A percentile compares a stretch with the other conserved stretches of the same genome.
phyloP scores from a whole-genome alignment of 169 alveolate genomes.

The Eimeria falciformis region DNA sequence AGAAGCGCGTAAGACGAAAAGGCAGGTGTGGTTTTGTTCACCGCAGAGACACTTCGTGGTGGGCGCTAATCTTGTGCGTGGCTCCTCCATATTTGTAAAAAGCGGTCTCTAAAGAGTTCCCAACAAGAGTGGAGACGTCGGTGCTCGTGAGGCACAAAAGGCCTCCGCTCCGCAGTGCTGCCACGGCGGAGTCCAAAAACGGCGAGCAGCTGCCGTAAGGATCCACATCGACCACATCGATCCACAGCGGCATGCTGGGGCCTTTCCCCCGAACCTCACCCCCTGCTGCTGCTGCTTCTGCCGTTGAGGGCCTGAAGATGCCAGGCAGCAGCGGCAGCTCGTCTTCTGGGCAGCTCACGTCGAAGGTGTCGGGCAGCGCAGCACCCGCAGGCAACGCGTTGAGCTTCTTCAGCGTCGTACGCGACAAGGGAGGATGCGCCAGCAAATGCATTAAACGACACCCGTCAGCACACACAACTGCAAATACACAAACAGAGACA shows the following conservation, averaged over 20 bases:
- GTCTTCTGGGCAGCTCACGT: constrained; percentile 18
- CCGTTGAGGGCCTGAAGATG: constrained; percentile 13
- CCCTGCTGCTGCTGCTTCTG: constrained; percentile 15
- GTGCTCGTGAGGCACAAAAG: constrained; percentile 94
- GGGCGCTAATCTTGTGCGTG: constrained; percentile 87
- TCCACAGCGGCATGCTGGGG: constrained; percentile 60
- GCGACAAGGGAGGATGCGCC: constrained; percentile 12
- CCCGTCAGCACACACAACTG: constrained; percentile 79
- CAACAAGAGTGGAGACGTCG: constrained; percentile 94
- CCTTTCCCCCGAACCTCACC: neutral
- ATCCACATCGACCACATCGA: constrained; percentile 93
- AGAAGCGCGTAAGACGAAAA: too few relatives aligned
- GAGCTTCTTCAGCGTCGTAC: constrained; percentile 43
- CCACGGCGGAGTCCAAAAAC: constrained; percentile 92
- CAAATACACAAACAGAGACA: neutral
- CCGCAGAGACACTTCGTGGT: constrained; percentile 92
- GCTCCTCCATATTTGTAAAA: constrained; percentile 94
- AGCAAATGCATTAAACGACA: constrained; percentile 38
- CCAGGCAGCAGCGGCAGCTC: constrained; percentile 54
- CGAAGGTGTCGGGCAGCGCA: constrained; percentile 52
- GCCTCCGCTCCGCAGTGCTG: constrained; percentile 83
- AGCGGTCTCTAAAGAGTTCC: constrained; percentile 91
- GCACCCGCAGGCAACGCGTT: constrained; percentile 64
- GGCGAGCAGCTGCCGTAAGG: constrained; percentile 96
- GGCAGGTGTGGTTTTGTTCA: neutral